Base-by-base conservation (phyloP, 139 green algal genomes). In the Gonium pectorale region DNA sequence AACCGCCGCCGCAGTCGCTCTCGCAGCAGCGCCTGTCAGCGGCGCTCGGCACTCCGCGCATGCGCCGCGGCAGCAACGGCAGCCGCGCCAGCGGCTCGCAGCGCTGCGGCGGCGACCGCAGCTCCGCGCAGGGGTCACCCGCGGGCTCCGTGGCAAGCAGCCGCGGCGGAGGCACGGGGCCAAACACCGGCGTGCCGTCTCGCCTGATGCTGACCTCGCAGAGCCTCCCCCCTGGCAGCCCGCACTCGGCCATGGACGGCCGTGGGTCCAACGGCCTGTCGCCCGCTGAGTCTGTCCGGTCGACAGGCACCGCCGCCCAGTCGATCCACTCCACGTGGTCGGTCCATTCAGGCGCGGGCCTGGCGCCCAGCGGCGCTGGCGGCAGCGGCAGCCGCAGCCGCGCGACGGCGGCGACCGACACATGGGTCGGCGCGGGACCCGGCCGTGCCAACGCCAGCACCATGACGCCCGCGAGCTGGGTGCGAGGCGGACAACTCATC, bases 31-130 rank as follows among this genome's bases (percentile, higher is more conserved):
- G 51, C 33, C 68, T 77, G 31, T 17, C 38, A 3, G 5, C 51
- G 74, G 26, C 51, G 31, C 24, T 68, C 29, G n/a, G 37, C 9
- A 22, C 49, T 4, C 40, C n/a, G 3, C 29, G 73, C 54, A 9
- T 38, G 9, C 73, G 64, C n/a, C 77, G 84, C 52, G 63, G 60
- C 79, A 89, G 63, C 41, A 83, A 78, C 86, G 67, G 62, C 46
- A 86, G 70, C 40, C 54, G n/a, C 0, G 70, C 68, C 41, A 86
- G 67, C 38, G 56, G 66, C 52, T 70, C 86, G 1, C 78, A 49
- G 0, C 79, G 69, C 29, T 89, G 72, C 79, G 24, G 67, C 29
- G 8, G 24, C 67, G 26, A 83, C 15, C 31, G 49, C 72, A 11
- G 37, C 71, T 35, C 60, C 1, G 27, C 22, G 82, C 46, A 60